phyloP scores from a whole-genome alignment of 441 rosid species.

The Biscutella laevigata region DNA sequence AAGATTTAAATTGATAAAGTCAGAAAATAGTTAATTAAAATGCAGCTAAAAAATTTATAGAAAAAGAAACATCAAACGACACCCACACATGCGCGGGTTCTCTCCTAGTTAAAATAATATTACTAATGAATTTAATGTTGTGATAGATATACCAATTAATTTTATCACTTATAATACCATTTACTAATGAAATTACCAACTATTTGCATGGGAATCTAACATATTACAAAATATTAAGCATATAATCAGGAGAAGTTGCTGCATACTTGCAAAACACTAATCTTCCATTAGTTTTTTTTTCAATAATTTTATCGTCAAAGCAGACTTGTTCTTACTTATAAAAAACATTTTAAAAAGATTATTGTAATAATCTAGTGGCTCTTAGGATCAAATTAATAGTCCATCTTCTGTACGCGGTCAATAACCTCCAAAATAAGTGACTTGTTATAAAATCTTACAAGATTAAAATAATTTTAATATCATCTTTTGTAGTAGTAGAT shows the following conservation, averaged over 20 bases:
- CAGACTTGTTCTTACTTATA: neutral
- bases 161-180: neutral
- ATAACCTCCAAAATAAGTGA: neutral
- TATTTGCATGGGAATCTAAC: neutral
- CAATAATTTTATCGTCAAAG: too few species aligned
- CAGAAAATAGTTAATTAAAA: too few species aligned
- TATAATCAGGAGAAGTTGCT: conserved; percentile 4
- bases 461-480: neutral
- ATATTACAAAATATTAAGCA: neutral
- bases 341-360: neutral
- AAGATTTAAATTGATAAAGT: too few species aligned
- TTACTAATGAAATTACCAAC: neutral
- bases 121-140: too few species aligned
- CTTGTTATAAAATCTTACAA: neutral
- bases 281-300: conserved; percentile 20
- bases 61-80: too few species aligned
- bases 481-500: too few species aligned
- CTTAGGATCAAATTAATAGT: neutral
- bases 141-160: too few species aligned
- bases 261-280: conserved; percentile 26
- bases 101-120: too few species aligned
- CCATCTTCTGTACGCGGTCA: conserved; percentile 10
- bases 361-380: conserved; percentile 7
- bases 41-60: too few species aligned
- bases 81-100: too few species aligned